These are phyloP conservation scores for Penicillium longicatenatum DNA, from an alignment of 495 filamentous ascomycete species.

Conservation along the genomic window DNA sequence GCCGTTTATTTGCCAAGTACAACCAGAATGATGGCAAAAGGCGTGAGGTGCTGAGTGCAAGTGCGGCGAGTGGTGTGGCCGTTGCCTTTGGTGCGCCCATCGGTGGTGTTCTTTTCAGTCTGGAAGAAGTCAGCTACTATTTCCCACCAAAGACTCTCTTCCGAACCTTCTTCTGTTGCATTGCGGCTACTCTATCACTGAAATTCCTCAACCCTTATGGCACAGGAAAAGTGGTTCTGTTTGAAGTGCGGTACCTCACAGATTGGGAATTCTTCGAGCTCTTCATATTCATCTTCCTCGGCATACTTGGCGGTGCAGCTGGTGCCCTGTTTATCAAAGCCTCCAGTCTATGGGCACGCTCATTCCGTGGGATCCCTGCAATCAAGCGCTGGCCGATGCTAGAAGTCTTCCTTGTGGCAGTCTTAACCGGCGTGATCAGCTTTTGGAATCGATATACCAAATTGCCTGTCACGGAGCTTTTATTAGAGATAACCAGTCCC, in stretches of 20 bases:
- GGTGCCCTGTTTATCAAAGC: conserved; percentile 98
- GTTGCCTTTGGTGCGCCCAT: conserved; percentile 95
- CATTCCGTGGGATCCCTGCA: conserved; percentile 75
- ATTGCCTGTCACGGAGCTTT: conserved; percentile 83
- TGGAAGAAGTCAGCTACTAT: conserved; percentile 96
- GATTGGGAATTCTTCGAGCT: conserved; percentile 97
- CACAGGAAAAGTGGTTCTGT: conserved; percentile 93
- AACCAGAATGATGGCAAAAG: conserved; percentile 89
- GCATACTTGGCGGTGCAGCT: conserved; percentile 77
- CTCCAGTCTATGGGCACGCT: conserved; percentile 81
- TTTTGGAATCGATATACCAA: conserved; percentile 96
- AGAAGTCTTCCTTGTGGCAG: conserved; percentile 84
- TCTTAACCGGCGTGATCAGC: conserved; percentile 79
- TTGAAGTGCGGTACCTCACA: conserved; percentile 86
- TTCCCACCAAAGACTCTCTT: conserved; percentile 99
- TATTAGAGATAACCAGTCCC: conserved; percentile 87
- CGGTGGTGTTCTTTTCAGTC: conserved; percentile 87
- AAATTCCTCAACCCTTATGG: conserved; percentile 97
- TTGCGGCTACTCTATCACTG: conserved; percentile 83
- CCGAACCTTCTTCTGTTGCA: conserved; percentile 97
- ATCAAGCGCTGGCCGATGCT: conserved; percentile 85
- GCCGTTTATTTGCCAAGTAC: conserved; percentile 90
- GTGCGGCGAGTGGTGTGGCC: conserved; percentile 88
- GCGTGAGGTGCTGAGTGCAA: conserved; percentile 89
- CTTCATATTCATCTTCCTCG: conserved; percentile 78